Conservation (phyloP, 768 basidiomycete genomes). For the Mrakia gelida region DNA sequence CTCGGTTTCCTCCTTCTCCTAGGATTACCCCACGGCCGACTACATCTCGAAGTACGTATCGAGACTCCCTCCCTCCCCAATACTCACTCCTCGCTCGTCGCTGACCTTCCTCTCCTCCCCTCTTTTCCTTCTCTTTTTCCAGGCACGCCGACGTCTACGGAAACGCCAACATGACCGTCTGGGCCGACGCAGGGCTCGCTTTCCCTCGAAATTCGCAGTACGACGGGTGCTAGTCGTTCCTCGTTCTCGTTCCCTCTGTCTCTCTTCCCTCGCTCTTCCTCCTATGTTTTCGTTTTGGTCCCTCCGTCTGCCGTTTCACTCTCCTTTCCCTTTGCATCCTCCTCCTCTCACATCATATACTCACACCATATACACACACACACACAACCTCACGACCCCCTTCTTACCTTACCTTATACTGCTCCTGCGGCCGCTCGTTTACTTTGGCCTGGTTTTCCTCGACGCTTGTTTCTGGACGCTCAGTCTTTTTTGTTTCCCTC, state of each 20-base stretch:
- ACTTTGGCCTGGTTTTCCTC: too few species aligned
- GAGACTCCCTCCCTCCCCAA: slow-evolving; percentile 17
- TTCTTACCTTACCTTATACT: too few species aligned
- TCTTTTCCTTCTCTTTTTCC: not conserved
- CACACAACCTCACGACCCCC: too few species aligned
- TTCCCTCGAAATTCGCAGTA: slow-evolving; percentile 65
- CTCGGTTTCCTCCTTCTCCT: slow-evolving; percentile 43
- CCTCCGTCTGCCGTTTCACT: too few species aligned
- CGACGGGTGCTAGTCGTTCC: slow-evolving; percentile 43
- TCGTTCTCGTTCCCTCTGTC: not conserved
- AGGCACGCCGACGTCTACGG: slow-evolving; percentile 60
- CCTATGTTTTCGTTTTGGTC: too few species aligned
- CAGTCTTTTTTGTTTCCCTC: too few species aligned
- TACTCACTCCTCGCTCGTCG: slow-evolving; percentile 16
- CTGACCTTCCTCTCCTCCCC: slow-evolving; percentile 18
- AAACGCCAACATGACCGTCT: slow-evolving; percentile 80
- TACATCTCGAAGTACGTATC: slow-evolving; percentile 51
- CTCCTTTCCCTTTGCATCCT: too few species aligned
- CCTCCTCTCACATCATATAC: too few species aligned
- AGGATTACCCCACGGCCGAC: slow-evolving; percentile 61
- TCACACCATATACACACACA: too few species aligned
- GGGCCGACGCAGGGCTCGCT: slow-evolving; percentile 66
- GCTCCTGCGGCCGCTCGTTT: too few species aligned
- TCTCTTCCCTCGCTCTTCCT: not conserved
- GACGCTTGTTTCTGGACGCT: too few species aligned